Evolutionary conservation across 2,329 filamentous ascomycete species (phyloP), one percentile per base, ranked within the genome.

Genomic region (Fusarium nygamai): DNA sequence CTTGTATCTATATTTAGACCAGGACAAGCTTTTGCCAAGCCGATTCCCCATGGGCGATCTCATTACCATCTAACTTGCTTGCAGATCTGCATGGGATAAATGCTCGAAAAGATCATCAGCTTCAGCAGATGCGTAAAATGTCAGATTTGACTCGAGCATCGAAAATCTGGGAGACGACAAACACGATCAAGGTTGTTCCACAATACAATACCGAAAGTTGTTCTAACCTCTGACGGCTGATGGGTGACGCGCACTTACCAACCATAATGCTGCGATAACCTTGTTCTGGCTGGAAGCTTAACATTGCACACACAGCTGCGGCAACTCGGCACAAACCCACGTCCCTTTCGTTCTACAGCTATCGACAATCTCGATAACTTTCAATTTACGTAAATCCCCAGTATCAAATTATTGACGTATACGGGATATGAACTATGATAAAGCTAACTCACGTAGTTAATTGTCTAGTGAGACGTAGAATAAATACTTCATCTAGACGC

Each of bases 251-350:
- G 22, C 10, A n/a, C 6, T 56, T 14, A 27, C 57, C 57, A 60
- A 60, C 57, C 57, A 50, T 2, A 60, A 5, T 11, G 24, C 41
- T 20, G 24, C 57, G 57, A 60, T 60, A 60, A 60, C 41, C 57
- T 50, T 60, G 24, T 60, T 60, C 43, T 9, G 1, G 43, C 3
- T 12, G 1, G 43, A 60, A 60, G 41, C 43, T 36, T 8, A 7
- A 48, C 27, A 19, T 14, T 6, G 1, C 34, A 60, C 41, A 59
- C 43, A 60, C 43, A 8, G 11, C 24, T 3, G n/a, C 57, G 57
- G 57, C 57, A 60, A 38, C 43, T 60, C 57, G 57, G 57, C 57
- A 60, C 57, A 34, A n/a, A 29, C n/a, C 44, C 41, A 38, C 22
- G 27, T 38, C 7, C 1, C 12, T 7, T 39, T 22, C 6, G 38